Conservation (phyloP, 495 filamentous ascomycete genomes). For the Clavariopsis aquatica region DNA sequence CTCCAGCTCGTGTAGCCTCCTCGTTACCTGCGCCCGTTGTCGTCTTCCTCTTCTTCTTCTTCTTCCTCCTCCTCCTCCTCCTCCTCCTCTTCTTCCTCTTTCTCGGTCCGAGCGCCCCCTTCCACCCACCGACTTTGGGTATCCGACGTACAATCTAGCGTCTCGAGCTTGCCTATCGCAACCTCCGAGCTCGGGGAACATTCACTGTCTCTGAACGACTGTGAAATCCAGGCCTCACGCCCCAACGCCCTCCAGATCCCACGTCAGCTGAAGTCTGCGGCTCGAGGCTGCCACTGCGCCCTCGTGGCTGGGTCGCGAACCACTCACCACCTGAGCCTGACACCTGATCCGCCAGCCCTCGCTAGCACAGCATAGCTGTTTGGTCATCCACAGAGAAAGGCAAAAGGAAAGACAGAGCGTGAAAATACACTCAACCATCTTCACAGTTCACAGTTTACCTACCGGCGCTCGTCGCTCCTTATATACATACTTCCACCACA, state of each 20-base stretch:
- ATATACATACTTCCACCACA: conserved; percentile 5
- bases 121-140: too few relatives aligned
- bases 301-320: conserved; percentile 29
- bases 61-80: not conserved
- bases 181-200: not conserved
- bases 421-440: not conserved
- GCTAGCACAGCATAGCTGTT: not conserved
- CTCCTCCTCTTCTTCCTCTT: conserved; percentile 8
- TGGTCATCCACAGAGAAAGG: not conserved
- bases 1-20: too few relatives aligned
- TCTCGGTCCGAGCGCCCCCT: too few relatives aligned
- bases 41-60: conserved; percentile 1
- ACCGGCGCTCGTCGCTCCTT: not conserved
- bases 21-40: too few relatives aligned
- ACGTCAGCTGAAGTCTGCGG: conserved; percentile 22
- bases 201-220: not conserved
- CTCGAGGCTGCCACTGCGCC: conserved; percentile 25
- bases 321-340: conserved; percentile 32
- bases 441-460: not conserved
- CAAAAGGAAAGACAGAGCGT: not conserved
- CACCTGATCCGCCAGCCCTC: conserved; percentile 25
- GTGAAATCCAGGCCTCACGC: not conserved
- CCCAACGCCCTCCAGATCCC: not conserved
- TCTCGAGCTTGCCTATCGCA: not conserved
- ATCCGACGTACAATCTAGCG: too few relatives aligned